Evolutionary conservation across 345 rosid genomes (phyloP), one percentile per base, ranked within the genome.

Genomic region (Noccaea caerulescens): DNA sequence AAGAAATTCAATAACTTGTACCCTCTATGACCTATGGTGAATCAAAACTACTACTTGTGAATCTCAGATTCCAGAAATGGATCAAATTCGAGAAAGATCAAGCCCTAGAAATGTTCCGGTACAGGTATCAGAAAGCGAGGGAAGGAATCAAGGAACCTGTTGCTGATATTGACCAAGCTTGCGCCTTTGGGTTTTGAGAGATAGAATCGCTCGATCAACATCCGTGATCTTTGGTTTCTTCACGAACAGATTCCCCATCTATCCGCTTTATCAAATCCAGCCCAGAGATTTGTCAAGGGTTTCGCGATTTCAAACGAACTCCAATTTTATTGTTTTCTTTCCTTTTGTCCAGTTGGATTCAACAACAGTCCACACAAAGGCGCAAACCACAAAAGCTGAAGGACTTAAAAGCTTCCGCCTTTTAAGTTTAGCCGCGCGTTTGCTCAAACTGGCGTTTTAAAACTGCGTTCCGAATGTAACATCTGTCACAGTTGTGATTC

Each of bases 141-240:
- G 60, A 32, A 18, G 16, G 45, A 49, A 68, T 10, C 12, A 45
- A n/a, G 9, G 7, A 60, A 93, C 97, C 97, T 88, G 88, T 69
- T 78, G 96, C 79, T 94, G 99, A 63, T 89, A 89, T 43, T 88
- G 86, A 16, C 78, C 98, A 72, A 94, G 96, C 81, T 94, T 94
- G 58, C 99, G 96, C 41, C 98, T 79, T 73, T 91, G 96, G 76
- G 96, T 91, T 82, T 94, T 94, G 76, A 94, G 96, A 59, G 95
- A 87, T 14, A 94, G 98, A 66, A 91, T 88, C 25, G 96, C 99
- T 68, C 84, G 83, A 80, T 94, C 99, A 12, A 94, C 93, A 8
- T 91, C 95, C 4, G 96, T 89, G 81, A 94, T 85, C 83, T 94
- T 89, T 5, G 98, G 96, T 80, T 84, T 94, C 90, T 94, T 94